Evolutionary conservation across 768 basidiomycete genomes (phyloP), one percentile per base, ranked within the genome.

Genomic region (Amanita polypyramis): DNA sequence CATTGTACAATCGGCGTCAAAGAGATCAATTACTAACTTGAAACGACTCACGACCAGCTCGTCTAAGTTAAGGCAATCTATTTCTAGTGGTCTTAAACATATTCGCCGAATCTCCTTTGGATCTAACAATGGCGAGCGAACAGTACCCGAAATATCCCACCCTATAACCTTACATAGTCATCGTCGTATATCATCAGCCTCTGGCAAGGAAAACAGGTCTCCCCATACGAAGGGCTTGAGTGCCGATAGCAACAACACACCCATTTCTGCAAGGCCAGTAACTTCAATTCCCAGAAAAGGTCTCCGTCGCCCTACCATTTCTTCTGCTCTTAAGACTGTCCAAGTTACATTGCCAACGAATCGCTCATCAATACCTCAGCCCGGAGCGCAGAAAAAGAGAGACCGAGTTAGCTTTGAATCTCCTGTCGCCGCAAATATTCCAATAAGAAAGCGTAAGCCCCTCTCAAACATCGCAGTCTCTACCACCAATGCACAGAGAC

Each of bases 311-410:
- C 46, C 46, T 10, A 47, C 46, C 8, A 27, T 47, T 17, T 47
- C 46, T 14, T 47, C 46, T 39, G 37, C 46, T 11, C 37, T 47
- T 23, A 47, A 47, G 32, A 27, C 34, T 15, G 21, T 37, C 20
- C n/a, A 36, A 3, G 20, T 9, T 1, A 6, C 33, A 20, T 32
- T 8, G n/a, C 30, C 33, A 34, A 5, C 44, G n/a, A 20, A 8
- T 25, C 33, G 12, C 21, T 20, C 34, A 12, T 33, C 20, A 14
- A 33, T 17, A 10, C n/a, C 29, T 5, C 15, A 15, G 3, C 12
- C 19, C 7, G 34, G 11, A 21, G 4, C 19, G 2, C 33, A 36
- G 20, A 45, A 45, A 15, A 14, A 34, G 30, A 17, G 23, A 15
- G n/a, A 20, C 44, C 15, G 20, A n/a, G 23, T 45, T 14, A 36